These are phyloP conservation scores for Hanseniaspora occidentalis DNA, from an alignment of 805 yeast species.

Conservation along the genomic window DNA sequence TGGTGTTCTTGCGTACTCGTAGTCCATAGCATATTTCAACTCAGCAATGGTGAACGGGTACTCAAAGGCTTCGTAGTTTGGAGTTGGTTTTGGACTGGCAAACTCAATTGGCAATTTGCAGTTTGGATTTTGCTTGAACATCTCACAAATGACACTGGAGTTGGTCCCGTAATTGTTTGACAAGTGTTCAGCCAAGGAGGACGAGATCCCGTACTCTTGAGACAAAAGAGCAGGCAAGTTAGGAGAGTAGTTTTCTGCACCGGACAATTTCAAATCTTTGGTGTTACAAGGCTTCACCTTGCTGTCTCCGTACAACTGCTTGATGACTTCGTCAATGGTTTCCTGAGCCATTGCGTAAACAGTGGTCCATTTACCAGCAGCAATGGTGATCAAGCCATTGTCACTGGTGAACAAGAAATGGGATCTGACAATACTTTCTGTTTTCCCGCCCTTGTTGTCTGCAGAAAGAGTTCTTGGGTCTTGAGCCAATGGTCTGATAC, in stretches of 20 bases:
- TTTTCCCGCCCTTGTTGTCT: constrained; percentile 38
- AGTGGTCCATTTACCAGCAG: constrained; percentile 98
- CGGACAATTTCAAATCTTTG: constrained; percentile 44
- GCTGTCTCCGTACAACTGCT: constrained; percentile 30
- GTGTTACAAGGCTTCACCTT: constrained; percentile 30
- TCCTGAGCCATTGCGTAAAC: constrained; percentile 97
- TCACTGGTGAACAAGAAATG: constrained; percentile 66
- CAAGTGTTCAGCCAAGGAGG: constrained; percentile 67
- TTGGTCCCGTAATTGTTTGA: constrained; percentile 83
- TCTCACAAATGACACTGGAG: constrained; percentile 63
- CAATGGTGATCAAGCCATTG: constrained; percentile 72
- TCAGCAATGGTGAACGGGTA: constrained; percentile 90
- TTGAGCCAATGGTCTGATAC: constrained; percentile 87
- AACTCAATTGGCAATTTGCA: constrained; percentile 58
- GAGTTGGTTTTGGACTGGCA: constrained; percentile 22
- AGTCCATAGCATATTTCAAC: constrained; percentile 62
- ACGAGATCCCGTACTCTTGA: constrained; percentile 63
- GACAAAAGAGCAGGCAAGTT: constrained; percentile 68
- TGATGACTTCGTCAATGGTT: constrained; percentile 64
- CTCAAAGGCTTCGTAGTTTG: constrained; percentile 33
- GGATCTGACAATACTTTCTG: constrained; percentile 85
- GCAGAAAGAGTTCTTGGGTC: constrained; percentile 66
- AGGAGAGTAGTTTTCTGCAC: constrained; percentile 70
- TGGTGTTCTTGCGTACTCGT: constrained; percentile 83
- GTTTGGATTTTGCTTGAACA: constrained; percentile 34